Evolutionary conservation across 768 basidiomycete genomes (phyloP).

Genomic region (Lactarius trivialis): DNA sequence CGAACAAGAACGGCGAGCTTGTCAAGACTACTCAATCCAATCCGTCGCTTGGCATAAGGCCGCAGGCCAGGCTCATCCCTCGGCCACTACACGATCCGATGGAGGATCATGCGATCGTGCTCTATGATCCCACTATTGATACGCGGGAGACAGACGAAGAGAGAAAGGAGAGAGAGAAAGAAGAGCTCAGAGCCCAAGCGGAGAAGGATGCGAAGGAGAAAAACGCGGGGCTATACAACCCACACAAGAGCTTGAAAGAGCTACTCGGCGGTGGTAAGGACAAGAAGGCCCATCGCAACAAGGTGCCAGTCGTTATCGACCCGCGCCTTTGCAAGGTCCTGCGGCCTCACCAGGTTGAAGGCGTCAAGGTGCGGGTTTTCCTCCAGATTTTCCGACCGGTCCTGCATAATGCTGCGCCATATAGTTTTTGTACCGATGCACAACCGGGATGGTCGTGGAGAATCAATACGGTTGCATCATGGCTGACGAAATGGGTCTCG

Average conservation of each 20-base stretch:
- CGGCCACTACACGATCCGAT: slow-evolving; percentile 96
- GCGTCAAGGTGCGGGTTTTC: slow-evolving; percentile 71
- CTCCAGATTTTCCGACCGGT: neutral
- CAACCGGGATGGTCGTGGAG: slow-evolving; percentile 87
- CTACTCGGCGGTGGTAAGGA: slow-evolving; percentile 67
- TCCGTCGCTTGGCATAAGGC: slow-evolving; percentile 78
- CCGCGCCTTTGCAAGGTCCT: slow-evolving; percentile 81
- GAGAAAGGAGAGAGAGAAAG: slow-evolving; percentile 62
- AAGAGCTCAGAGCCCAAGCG: slow-evolving; percentile 60
- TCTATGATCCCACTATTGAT: slow-evolving; percentile 96
- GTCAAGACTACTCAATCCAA: slow-evolving; percentile 54
- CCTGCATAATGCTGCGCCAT: slow-evolving; percentile 1
- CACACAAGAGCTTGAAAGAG: slow-evolving; percentile 84
- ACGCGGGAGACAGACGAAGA: slow-evolving; percentile 88
- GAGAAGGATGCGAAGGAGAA: slow-evolving; percentile 62
- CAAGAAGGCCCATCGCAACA: slow-evolving; percentile 57
- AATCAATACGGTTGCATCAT: slow-evolving; percentile 96
- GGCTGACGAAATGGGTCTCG: slow-evolving; percentile 99
- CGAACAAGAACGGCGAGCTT: slow-evolving; percentile 57
- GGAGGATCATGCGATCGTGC: slow-evolving; percentile 94
- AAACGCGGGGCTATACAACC: slow-evolving; percentile 71
- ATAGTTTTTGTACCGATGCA: slow-evolving; percentile 92
- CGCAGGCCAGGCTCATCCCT: slow-evolving; percentile 72
- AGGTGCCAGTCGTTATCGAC: slow-evolving; percentile 96
- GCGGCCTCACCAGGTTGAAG: slow-evolving; percentile 96